phyloP scores from a whole-genome alignment of 2,329 filamentous ascomycete species.

The Sporothrix luriei region DNA sequence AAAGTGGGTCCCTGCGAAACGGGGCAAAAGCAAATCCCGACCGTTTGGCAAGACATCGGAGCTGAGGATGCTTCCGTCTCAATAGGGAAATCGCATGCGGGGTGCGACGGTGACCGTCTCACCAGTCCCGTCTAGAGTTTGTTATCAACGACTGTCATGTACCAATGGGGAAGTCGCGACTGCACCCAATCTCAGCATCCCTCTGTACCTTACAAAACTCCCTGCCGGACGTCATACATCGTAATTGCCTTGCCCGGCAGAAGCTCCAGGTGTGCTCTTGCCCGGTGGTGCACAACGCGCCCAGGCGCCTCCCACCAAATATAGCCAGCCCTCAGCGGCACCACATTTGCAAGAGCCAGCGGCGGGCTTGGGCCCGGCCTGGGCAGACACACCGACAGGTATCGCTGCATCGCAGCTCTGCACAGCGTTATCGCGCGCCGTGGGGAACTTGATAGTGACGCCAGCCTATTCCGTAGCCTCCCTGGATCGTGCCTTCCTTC shows the following conservation, averaged over 20 bases:
- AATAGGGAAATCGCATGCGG: slow-evolving; percentile 4
- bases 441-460: slow-evolving; percentile 29
- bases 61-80: not conserved
- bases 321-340: too few relatives aligned
- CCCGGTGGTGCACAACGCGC: slow-evolving; percentile 1
- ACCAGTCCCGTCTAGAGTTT: slow-evolving; percentile 7
- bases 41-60: slow-evolving; percentile 24
- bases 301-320: not conserved
- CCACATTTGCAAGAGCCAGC: too few relatives aligned
- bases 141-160: slow-evolving; percentile 6
- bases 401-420: slow-evolving; percentile 20
- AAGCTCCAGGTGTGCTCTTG: slow-evolving; percentile 5
- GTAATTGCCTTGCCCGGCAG: too few relatives aligned
- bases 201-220: not conserved
- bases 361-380: too few relatives aligned
- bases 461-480: slow-evolving; percentile 26
- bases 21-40: slow-evolving; percentile 30
- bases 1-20: not conserved
- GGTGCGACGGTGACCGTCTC: not conserved
- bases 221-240: not conserved
- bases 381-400: slow-evolving; percentile 6
- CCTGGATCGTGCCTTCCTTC: slow-evolving; percentile 20
- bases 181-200: not conserved
- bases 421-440: slow-evolving; percentile 24
- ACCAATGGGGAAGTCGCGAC: slow-evolving; percentile 18